Evolutionary conservation across 495 filamentous ascomycete genomes (phyloP), one percentile per base, ranked within the genome.

Genomic region (Daldinia childiae): DNA sequence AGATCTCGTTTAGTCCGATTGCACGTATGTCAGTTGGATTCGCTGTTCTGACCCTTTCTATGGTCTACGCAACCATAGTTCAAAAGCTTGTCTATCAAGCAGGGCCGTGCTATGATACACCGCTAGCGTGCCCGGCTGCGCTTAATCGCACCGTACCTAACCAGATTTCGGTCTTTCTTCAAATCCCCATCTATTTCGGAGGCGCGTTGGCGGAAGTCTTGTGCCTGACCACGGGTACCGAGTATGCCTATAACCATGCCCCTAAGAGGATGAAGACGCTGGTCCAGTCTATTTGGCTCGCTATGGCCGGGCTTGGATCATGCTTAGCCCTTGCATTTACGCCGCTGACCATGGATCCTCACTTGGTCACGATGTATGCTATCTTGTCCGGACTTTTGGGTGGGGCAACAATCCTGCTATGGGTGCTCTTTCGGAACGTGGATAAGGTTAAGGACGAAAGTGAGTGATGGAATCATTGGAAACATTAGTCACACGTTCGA

Each of bases 231-330:
- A 80, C 82, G 1, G 79, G 78, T 9, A 76, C 75, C 43, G 85
- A 87, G 71, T 92, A 91, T 52, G 89, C 81, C 1, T 84, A 84
- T 54, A 79, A 79, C 64, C 77, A 84, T 58, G 79, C 82, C 0
- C 80, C 82, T 1, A 70, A 70, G 14, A 71, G 69, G 6, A 82
- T 80, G 69, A 82, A 85, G 64, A 78, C 79, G 0, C 66, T 84
- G 17, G 78, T 83, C 14, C 58, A 72, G 38, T 58, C 69, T 21
- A 43, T 72, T 17, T 54, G 43, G 52, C 82, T 81, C 66, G 68
- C 83, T 6, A 81, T 78, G 38, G 79, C 79, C 3, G 80, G 81
- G 0, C 73, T 84, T 26, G 82, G 79, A 9, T 74, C 75, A 4
- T 74, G 77, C 14, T 62, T 85, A 45, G 83, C 80, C 6, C 78